Percentiles rank a stretch among this genome's conserved stretches.
phyloP scores from a whole-genome alignment of 116 monocot species.

The Posidonia oceanica region DNA sequence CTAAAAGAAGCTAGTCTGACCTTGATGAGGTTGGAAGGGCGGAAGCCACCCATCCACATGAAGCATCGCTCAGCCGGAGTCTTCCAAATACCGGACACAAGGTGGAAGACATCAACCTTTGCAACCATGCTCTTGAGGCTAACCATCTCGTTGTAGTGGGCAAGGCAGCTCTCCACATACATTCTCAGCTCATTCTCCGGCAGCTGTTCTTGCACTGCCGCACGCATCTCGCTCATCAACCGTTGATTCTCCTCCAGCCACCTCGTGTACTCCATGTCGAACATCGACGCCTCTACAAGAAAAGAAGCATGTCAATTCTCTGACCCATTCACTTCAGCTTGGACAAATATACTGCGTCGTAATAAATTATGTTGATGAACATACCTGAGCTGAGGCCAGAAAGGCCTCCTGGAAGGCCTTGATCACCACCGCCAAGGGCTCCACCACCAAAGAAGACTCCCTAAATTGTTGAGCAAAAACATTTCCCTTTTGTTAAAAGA shows the following conservation, averaged over 20 bases:
- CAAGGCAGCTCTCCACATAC: constrained; percentile 49
- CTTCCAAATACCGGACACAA: constrained; percentile 86
- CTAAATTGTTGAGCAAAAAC: constrained; percentile 11
- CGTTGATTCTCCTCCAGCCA: constrained; percentile 94
- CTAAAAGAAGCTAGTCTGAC: constrained; percentile 11
- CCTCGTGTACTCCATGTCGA: constrained; percentile 83
- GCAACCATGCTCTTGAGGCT: constrained; percentile 41
- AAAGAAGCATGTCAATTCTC: no score
- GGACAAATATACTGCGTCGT: no score
- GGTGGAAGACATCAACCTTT: constrained; percentile 74
- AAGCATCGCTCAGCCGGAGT: constrained; percentile 94
- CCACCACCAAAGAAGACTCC: constrained; percentile 49
- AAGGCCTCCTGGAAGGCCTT: constrained; percentile 34
- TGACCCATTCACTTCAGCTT: no score
- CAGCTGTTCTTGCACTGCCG: constrained; percentile 62
- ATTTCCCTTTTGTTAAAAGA: neutral
- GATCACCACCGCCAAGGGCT: constrained; percentile 41
- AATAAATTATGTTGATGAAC: no score
- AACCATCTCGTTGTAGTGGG: constrained; percentile 62
- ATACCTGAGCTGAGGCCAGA: constrained; percentile 50
- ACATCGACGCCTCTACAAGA: constrained; percentile 54
- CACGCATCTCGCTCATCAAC: constrained; percentile 71
- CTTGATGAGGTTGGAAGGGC: constrained; percentile 91
- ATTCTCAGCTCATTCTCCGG: constrained; percentile 64
- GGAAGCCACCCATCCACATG: constrained; percentile 91